Evolutionary conservation across 495 filamentous ascomycete genomes (phyloP), one percentile per base, ranked within the genome.

Genomic region (Penicillium riverlandense): DNA sequence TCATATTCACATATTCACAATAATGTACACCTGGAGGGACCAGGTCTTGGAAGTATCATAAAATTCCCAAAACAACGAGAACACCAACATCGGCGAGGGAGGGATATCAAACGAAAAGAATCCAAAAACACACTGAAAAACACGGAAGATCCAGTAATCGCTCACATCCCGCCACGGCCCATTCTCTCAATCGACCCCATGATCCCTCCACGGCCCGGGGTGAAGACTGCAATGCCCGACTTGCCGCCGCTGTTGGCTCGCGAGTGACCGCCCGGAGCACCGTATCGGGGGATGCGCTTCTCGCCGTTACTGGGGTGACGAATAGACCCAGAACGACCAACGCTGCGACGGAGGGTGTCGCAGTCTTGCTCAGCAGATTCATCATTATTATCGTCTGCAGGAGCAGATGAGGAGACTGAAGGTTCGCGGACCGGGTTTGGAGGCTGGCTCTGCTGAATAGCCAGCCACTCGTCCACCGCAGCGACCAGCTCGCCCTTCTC

Each of bases 401-500:
- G n/a, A 2, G 48, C 50, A 30, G 49, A 43, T 39, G 57, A 60
- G 10, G 49, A 49, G 13, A 55, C 51, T 11, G 57, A 60, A 6
- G 40, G 5, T 29, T 55, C 45, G 11, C 54, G 50, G 35, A 35
- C 30, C 9, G 44, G 38, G 14, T 22, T 22, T 22, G 38, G 37
- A 13, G 55, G 47, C 41, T 63, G 62, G 31, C 45, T 52, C 33
- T 70, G 67, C 48, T 77, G 72, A 43, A 80, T 71, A 13, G 69
- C 63, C 53, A 82, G 81, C 85, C 82, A 97, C 78, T 96, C 90
- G 56, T 97, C 92, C 1, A 92, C 90, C 1, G 89, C 82, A 37
- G 80, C 78, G n/a, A 98, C 90, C 36, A 98, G 72, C 53, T 96
- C 90, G 31, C 89, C 89, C 65, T 96, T 98, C 67, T 98, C 92